Evolutionary conservation across 352 stramenopile species (phyloP).

Genomic region (Aphanomyces invadans): DNA sequence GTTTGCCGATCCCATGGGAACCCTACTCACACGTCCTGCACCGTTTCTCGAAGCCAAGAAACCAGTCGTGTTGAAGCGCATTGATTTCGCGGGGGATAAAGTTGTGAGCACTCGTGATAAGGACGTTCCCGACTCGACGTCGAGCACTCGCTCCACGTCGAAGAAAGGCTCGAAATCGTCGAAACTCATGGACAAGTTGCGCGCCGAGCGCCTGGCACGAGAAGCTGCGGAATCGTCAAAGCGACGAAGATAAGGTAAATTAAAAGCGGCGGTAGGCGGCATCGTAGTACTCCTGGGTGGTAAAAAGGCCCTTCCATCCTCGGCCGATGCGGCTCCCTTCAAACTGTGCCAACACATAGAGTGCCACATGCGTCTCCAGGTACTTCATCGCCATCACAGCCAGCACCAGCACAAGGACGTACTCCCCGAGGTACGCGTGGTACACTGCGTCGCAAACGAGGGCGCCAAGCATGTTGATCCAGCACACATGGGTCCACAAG

Average conservation of each 20-base stretch:
- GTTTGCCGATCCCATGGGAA: conserved; percentile 14
- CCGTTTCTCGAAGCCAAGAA: conserved; percentile 1
- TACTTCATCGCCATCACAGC: conserved; percentile 54
- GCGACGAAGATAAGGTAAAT: not conserved
- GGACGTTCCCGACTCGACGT: no score
- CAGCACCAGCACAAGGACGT: conserved; percentile 34
- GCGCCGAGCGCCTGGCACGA: conserved; percentile 9
- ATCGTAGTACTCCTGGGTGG: conserved; percentile 83
- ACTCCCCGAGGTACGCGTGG: conserved; percentile 60
- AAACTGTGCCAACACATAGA: conserved; percentile 74
- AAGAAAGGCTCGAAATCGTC: conserved; percentile 8
- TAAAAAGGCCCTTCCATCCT: conserved; percentile 72
- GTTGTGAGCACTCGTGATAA: conserved; percentile 9
- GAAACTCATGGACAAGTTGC: conserved; percentile 17
- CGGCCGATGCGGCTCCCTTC: conserved; percentile 50
- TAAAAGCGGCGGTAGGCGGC: conserved; percentile 41
- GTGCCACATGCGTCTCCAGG: conserved; percentile 51
- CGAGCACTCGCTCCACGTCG: no score
- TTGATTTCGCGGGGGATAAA: conserved; percentile 22
- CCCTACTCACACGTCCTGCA: not conserved
- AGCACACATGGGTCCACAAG: conserved; percentile 61
- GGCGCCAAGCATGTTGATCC: conserved; percentile 61
- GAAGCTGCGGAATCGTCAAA: conserved; percentile 4
- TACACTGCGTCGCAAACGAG: conserved; percentile 51
- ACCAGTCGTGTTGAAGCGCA: not conserved